Conservation (phyloP, 2,329 filamentous ascomycete genomes). For the Fusarium lateritium region DNA sequence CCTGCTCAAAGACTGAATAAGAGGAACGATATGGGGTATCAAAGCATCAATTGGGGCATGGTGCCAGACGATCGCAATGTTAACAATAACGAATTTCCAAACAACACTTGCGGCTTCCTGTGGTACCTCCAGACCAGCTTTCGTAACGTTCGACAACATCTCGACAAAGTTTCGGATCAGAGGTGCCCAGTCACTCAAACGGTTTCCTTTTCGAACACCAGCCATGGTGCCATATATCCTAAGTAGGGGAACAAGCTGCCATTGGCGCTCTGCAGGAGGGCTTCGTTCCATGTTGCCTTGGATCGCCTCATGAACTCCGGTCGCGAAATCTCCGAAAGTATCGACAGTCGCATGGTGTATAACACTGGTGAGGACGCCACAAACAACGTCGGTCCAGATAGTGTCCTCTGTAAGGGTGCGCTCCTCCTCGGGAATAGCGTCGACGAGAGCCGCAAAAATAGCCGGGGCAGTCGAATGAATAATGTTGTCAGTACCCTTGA, state of each 20-base stretch:
- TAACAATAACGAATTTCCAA: constrained; percentile 73
- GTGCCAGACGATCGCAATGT: constrained; percentile 77
- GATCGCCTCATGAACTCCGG: constrained; percentile 70
- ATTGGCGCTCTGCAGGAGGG: constrained; percentile 35
- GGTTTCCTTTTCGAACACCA: constrained; percentile 85
- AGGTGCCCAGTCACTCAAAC: constrained; percentile 79
- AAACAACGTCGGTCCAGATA: constrained; percentile 76
- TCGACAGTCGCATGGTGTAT: constrained; percentile 85
- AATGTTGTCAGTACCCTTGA: constrained; percentile 72
- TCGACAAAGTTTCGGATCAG: constrained; percentile 71
- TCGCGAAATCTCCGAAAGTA: constrained; percentile 78
- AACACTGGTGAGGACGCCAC: constrained; percentile 83
- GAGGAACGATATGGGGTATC: constrained; percentile 76
- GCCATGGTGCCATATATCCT: constrained; percentile 77
- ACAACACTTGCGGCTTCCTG: constrained; percentile 59
- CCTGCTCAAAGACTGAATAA: constrained; percentile 76
- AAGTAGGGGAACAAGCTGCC: constrained; percentile 64
- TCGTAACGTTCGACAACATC: constrained; percentile 65
- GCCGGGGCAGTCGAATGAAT: constrained; percentile 73
- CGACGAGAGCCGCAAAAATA: constrained; percentile 67
- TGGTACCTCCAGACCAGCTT: constrained; percentile 54
- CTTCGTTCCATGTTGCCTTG: constrained; percentile 55
- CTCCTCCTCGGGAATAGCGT: constrained; percentile 65
- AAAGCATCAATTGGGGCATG: constrained; percentile 84
- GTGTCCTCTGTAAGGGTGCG: constrained; percentile 62